Conservation (phyloP, 2,329 filamentous ascomycete genomes). For the Amesomyces nigricolor region DNA sequence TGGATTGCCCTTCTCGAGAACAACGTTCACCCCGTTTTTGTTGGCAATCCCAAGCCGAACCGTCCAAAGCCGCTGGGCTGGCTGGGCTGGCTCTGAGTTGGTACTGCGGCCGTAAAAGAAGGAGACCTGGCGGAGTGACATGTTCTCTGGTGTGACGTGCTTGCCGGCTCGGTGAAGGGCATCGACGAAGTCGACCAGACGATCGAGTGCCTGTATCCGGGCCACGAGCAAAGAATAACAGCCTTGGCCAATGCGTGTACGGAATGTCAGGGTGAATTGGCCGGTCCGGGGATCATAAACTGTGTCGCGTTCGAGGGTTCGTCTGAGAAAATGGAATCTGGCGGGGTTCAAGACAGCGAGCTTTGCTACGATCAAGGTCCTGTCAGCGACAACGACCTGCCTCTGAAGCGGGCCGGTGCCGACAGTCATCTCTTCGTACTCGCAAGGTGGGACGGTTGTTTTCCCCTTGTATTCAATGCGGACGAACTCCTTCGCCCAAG, state of each 20-base stretch:
- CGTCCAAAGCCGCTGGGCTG: slow-evolving; percentile 38
- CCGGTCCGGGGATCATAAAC: slow-evolving; percentile 55
- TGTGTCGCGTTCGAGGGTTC: slow-evolving; percentile 55
- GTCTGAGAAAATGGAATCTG: slow-evolving; percentile 51
- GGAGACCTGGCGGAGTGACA: slow-evolving; percentile 56
- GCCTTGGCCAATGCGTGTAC: slow-evolving; percentile 49
- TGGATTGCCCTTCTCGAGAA: slow-evolving; percentile 58
- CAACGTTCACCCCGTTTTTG: slow-evolving; percentile 48
- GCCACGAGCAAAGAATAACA: slow-evolving; percentile 53
- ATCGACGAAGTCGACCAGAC: slow-evolving; percentile 64
- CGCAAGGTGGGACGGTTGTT: slow-evolving; percentile 18
- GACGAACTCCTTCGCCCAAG: slow-evolving; percentile 57
- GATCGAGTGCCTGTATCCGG: slow-evolving; percentile 57
- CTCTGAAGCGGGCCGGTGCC: slow-evolving; percentile 1
- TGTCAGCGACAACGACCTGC: slow-evolving; percentile 29
- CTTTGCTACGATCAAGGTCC: slow-evolving; percentile 47
- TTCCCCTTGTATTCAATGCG: slow-evolving; percentile 52
- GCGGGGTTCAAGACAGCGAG: slow-evolving; percentile 48
- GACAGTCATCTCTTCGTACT: not conserved
- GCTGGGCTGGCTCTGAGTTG: not conserved
- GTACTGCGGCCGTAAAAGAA: slow-evolving; percentile 56
- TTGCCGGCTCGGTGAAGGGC: slow-evolving; percentile 54
- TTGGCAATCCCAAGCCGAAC: slow-evolving; percentile 54
- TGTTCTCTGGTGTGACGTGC: slow-evolving; percentile 51
- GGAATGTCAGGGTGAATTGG: slow-evolving; percentile 57